Conservation (phyloP, 2,329 filamentous ascomycete genomes). For the Botrytis pseudocinerea region DNA sequence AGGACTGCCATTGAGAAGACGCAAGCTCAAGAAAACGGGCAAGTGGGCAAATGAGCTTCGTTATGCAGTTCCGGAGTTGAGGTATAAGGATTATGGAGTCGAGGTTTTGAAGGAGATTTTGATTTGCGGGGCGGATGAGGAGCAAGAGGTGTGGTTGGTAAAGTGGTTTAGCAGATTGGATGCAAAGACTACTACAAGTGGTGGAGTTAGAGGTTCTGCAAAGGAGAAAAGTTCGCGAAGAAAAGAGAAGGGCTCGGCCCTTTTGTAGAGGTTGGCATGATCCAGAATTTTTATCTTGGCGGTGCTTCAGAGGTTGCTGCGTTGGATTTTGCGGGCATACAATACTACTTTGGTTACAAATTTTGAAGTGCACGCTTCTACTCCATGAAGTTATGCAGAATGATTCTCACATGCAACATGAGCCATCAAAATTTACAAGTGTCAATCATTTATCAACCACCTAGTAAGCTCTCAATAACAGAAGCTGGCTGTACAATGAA, state of each 20-base stretch:
- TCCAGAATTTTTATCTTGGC: neutral
- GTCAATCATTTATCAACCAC: neutral
- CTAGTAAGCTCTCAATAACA: neutral
- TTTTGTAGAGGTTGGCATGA: neutral
- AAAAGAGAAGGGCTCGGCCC: neutral
- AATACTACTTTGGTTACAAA: neutral
- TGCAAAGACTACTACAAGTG: neutral
- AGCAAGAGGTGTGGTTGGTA: constrained; percentile 10
- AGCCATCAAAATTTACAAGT: neutral
- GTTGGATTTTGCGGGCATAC: neutral
- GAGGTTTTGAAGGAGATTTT: constrained; percentile 10
- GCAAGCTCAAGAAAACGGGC: constrained; percentile 15
- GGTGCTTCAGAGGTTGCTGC: neutral
- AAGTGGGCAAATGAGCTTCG: constrained; percentile 11
- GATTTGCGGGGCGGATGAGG: constrained; percentile 1
- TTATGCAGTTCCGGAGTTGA: neutral
- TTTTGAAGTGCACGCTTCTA: neutral
- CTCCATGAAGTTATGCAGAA: neutral
- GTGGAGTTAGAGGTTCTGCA: neutral
- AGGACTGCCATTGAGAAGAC: constrained; percentile 12
- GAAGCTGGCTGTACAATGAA: neutral
- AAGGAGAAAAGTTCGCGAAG: neutral
- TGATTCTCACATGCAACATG: neutral
- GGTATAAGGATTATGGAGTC: neutral
- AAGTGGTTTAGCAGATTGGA: constrained; percentile 9